Evolutionary conservation across 257 asterid species (phyloP).

Genomic region (Fraxinus excelsior): DNA sequence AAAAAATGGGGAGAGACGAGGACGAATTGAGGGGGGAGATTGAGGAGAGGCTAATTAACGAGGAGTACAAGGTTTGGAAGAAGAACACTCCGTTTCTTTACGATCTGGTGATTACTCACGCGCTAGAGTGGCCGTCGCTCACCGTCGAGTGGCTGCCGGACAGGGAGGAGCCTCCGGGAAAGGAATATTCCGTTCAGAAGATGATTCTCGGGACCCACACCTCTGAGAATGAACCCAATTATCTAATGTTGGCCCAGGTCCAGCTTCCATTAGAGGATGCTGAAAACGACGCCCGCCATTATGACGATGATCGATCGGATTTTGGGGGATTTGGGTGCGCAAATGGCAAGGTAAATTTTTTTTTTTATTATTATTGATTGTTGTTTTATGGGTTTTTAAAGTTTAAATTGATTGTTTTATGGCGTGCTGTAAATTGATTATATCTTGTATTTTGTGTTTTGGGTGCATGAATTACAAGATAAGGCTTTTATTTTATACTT

Average conservation of each 20-base stretch:
- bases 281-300: conserved; percentile 75
- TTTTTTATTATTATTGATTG: too few species aligned
- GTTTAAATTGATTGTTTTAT: background rate
- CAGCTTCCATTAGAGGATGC: conserved; percentile 87
- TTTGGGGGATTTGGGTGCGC: conserved; percentile 88
- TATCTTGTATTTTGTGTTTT: background rate
- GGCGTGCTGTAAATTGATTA: background rate
- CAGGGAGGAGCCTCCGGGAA: conserved; percentile 87
- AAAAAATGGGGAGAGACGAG: conserved; percentile 73
- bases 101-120: conserved; percentile 90
- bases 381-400: background rate
- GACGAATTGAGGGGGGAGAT: conserved; percentile 90
- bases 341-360: conserved; percentile 67
- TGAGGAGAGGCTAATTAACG: conserved; percentile 83
- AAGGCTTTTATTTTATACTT: background rate
- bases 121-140: conserved; percentile 95
- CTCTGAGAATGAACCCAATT: conserved; percentile 91
- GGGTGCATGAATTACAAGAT: background rate
- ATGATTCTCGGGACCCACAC: conserved; percentile 95
- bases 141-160: conserved; percentile 97
- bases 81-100: conserved; percentile 88
- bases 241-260: conserved; percentile 87
- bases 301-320: conserved; percentile 81
- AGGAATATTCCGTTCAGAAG: conserved; percentile 90
- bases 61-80: conserved; percentile 98